Evolutionary conservation across 495 filamentous ascomycete genomes (phyloP), one percentile per base, ranked within the genome.

Genomic region (Trichoderma reesei): DNA sequence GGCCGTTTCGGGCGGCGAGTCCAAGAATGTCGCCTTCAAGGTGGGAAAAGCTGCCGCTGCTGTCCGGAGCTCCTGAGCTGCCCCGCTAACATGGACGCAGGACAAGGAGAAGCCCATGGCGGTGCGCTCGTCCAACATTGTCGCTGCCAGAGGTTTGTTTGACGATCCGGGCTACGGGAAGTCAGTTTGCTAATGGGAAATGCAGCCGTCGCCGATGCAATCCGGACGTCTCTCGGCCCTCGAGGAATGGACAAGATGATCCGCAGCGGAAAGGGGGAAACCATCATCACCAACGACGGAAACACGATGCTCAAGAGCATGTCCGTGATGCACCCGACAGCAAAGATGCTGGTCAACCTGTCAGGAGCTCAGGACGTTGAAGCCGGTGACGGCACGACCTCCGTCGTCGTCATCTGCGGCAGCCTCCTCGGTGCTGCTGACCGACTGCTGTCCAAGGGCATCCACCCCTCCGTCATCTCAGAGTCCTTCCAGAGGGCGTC

Each of bases 51-150:
- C 64, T 62, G 26, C 63, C 67, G 37, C 14, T 33, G 51, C 51
- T 56, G 31, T 33, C 62, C 51, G 54, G 51, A 66, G 11, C 39
- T 41, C 42, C 56, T 59, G 13, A 46, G 56, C 51, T 59, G 54
- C 62, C 54, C 56, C 65, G 64, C 82, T 88, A 73, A 88, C 72
- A 62, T 65, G 65, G 36, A 31, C 65, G 72, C 72, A 95, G 90
- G 90, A 96, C 78, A 98, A 96, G 84, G 93, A 96, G 82, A 98
- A 98, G 89, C 94, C 94, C 65, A 85, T 90, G 82, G 95, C 94
- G 62, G 94, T 98, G 67, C 90, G 94, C 65, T 89, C 87, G 63
- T 88, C 90, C 65, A 98, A 98, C 77, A 98, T 98, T 77, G 87
- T 96, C 69, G 94, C 94, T 68, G 94, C 94, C 68, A 87, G 93